Conservation (phyloP, 2,329 filamentous ascomycete genomes). For the Fusarium begoniae region DNA sequence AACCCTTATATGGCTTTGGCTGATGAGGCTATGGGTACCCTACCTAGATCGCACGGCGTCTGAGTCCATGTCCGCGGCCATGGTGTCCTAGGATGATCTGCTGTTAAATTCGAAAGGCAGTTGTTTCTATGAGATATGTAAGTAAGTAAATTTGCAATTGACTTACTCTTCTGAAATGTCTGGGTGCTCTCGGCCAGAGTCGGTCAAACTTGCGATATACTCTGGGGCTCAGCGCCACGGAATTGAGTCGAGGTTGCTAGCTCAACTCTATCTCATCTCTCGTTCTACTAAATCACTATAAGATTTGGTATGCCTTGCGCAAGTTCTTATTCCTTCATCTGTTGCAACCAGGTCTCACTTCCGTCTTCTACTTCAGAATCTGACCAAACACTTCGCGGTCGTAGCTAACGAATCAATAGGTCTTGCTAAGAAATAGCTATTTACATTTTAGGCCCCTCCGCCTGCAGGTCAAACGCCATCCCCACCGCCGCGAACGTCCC, state of each 20-base stretch:
- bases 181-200: neutral
- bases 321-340: neutral
- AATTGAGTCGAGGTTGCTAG: neutral
- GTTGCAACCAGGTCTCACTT: neutral
- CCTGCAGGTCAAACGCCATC: neutral
- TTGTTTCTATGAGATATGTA: fast-evolving
- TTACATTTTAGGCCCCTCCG: neutral
- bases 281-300: fast-evolving
- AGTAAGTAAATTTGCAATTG: neutral
- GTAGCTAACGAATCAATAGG: too few species aligned
- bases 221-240: neutral
- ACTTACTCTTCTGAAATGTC: neutral
- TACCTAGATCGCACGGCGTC: neutral
- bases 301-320: fast-evolving
- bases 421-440: too few species aligned
- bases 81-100: neutral
- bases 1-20: neutral
- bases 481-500: neutral
- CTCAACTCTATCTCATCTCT: neutral
- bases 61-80: neutral
- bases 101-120: neutral
- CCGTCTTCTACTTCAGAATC: neutral
- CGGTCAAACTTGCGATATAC: neutral
- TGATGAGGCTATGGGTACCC: neutral
- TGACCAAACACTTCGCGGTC: neutral